Percentiles rank a stretch among this genome's conserved stretches.
Evolutionary conservation across 148 eudicot genomes (phyloP).

Genomic region (Camellia lanceoleosa): DNA sequence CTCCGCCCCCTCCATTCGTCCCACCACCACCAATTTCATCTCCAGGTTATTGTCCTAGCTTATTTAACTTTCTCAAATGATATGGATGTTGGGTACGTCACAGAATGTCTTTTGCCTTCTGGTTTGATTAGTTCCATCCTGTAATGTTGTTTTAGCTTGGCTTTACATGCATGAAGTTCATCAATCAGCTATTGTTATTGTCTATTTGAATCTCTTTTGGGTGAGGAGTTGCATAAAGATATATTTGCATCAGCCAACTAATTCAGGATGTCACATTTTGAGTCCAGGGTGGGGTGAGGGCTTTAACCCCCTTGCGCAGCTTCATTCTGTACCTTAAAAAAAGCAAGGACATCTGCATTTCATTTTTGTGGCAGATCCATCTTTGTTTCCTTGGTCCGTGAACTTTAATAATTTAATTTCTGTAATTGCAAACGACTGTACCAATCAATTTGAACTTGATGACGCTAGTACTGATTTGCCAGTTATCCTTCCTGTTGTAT

Average conservation of each 20-base stretch:
- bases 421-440: background rate
- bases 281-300: background rate
- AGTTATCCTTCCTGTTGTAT: background rate
- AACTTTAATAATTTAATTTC: background rate
- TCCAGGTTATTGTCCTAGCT: slow-evolving; percentile 40
- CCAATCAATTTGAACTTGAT: background rate
- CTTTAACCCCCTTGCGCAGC: background rate
- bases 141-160: background rate
- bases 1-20: slow-evolving; percentile 94
- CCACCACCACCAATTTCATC: slow-evolving; percentile 65
- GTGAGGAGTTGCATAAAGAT: background rate
- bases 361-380: background rate
- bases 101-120: background rate
- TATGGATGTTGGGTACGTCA: background rate
- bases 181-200: background rate
- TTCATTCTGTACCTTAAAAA: background rate
- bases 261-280: background rate
- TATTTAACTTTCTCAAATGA: background rate
- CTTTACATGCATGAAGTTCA: slow-evolving; percentile 1
- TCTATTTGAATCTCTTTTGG: background rate
- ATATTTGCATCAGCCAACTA: background rate
- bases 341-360: background rate
- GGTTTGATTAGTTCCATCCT: background rate
- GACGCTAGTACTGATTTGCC: background rate
- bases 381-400: background rate